Percentiles rank a stretch among this genome's conserved stretches.
Evolutionary conservation across 2,329 filamentous ascomycete genomes (phyloP).

Genomic region (Aspergillus tanneri): DNA sequence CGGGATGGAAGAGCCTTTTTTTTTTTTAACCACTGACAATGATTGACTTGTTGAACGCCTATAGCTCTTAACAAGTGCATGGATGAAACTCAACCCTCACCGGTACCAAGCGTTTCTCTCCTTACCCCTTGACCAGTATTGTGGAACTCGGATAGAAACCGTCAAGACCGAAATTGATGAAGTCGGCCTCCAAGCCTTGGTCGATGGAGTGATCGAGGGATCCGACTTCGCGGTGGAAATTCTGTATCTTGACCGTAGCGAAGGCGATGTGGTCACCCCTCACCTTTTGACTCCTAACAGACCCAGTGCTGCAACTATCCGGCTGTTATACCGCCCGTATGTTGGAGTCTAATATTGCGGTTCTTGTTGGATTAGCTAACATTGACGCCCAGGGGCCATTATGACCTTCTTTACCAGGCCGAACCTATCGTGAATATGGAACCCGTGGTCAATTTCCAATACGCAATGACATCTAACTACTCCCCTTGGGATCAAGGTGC

Average conservation of each 20-base stretch:
- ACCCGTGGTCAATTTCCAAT: slow-evolving; percentile 44
- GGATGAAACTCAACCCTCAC: slow-evolving; percentile 71
- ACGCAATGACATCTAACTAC: slow-evolving; percentile 41
- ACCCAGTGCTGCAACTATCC: slow-evolving; percentile 60
- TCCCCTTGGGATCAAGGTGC: slow-evolving; percentile 38
- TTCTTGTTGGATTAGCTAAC: slow-evolving; percentile 20
- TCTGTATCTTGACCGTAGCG: slow-evolving; percentile 84
- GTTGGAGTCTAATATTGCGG: slow-evolving; percentile 25
- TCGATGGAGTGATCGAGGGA: slow-evolving; percentile 75
- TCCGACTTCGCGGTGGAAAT: slow-evolving; percentile 80
- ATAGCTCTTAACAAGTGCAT: slow-evolving; percentile 78
- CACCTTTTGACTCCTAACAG: slow-evolving; percentile 40
- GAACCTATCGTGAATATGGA: slow-evolving; percentile 43
- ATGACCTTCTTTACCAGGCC: slow-evolving; percentile 84
- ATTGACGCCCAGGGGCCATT: slow-evolving; percentile 66
- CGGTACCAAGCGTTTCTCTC: slow-evolving; percentile 73
- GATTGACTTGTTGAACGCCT: slow-evolving; percentile 11
- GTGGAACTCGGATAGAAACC: slow-evolving; percentile 68
- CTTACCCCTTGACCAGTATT: slow-evolving; percentile 65
- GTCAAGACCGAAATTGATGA: slow-evolving; percentile 84
- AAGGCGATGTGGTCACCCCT: slow-evolving; percentile 68
- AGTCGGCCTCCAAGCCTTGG: slow-evolving; percentile 74
- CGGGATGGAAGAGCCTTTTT: too few species aligned
- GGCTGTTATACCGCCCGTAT: slow-evolving; percentile 66
- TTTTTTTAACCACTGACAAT: slow-evolving; percentile 19